These are phyloP conservation scores for Arctostaphylos glauca DNA, from an alignment of 148 eudicot genomes.

Conservation along the genomic window DNA sequence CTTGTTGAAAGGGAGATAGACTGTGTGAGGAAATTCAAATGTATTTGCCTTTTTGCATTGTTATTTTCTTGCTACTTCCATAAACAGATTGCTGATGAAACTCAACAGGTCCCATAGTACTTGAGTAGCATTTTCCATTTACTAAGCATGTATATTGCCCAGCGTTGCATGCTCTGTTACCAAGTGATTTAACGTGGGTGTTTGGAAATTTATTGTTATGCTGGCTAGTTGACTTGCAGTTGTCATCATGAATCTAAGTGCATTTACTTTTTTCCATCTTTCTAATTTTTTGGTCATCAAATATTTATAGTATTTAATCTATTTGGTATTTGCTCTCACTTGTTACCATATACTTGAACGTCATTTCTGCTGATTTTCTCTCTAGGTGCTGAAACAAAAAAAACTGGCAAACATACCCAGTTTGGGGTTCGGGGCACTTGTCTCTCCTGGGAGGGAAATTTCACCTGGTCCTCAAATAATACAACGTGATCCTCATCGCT, in stretches of 20 bases:
- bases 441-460: slow-evolving; percentile 77
- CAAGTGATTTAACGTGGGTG: not conserved
- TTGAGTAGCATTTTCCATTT: not conserved
- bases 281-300: not conserved
- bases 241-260: not conserved
- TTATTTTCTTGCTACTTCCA: not conserved
- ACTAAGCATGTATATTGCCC: not conserved
- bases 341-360: not conserved
- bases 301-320: not conserved
- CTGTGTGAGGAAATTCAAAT: not conserved
- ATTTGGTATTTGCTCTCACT: not conserved
- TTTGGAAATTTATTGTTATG: not conserved
- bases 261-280: not conserved
- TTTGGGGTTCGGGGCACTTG: slow-evolving; percentile 81
- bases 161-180: not conserved
- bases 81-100: not conserved
- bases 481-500: slow-evolving; percentile 74
- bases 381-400: slow-evolving; percentile 78
- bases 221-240: not conserved
- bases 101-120: not conserved
- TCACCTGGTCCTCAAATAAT: slow-evolving; percentile 75
- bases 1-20: not conserved
- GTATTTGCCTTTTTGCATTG: not conserved
- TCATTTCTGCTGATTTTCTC: slow-evolving; percentile 4
- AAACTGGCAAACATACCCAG: slow-evolving; percentile 75